These are phyloP conservation scores for Populus ilicifolia DNA, from an alignment of 345 rosid genomes.

Conservation along the genomic window DNA sequence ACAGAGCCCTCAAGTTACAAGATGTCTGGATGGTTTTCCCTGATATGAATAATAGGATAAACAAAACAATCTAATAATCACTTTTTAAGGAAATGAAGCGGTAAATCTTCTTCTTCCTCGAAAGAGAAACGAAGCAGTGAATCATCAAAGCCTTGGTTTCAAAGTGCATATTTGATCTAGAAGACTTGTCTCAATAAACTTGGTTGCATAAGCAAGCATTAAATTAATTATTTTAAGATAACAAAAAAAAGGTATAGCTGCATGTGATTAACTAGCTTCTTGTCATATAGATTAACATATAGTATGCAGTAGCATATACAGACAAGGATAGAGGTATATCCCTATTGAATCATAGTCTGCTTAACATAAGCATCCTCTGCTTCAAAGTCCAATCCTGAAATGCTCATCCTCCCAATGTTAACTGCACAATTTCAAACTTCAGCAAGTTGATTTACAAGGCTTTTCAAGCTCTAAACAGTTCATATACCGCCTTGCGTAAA, in stretches of 20 bases:
- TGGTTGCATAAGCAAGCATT: not conserved
- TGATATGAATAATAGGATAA: not conserved
- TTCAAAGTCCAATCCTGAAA: slow-evolving; percentile 60
- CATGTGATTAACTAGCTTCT: too few relatives aligned
- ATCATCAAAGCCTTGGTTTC: not conserved
- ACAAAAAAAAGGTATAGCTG: not conserved
- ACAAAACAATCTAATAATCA: not conserved
- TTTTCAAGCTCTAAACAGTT: slow-evolving; percentile 1
- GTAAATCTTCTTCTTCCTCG: too few relatives aligned
- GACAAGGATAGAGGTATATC: not conserved
- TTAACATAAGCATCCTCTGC: slow-evolving; percentile 25
- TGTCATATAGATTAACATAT: too few relatives aligned
- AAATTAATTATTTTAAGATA: not conserved
- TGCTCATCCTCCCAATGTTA: slow-evolving; percentile 73
- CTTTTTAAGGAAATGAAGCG: not conserved
- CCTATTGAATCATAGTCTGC: slow-evolving; percentile 18
- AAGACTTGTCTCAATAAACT: too few relatives aligned
- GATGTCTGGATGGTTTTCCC: not conserved
- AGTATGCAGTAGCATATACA: too few relatives aligned
- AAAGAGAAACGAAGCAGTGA: not conserved
- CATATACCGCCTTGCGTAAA: not conserved
- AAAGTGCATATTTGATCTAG: not conserved
- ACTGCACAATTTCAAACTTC: slow-evolving; percentile 42
- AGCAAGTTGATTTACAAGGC: not conserved
- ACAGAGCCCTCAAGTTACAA: not conserved